These are phyloP conservation scores for Fusarium palustre DNA, from an alignment of 2,329 filamentous ascomycete species.

Conservation along the genomic window DNA sequence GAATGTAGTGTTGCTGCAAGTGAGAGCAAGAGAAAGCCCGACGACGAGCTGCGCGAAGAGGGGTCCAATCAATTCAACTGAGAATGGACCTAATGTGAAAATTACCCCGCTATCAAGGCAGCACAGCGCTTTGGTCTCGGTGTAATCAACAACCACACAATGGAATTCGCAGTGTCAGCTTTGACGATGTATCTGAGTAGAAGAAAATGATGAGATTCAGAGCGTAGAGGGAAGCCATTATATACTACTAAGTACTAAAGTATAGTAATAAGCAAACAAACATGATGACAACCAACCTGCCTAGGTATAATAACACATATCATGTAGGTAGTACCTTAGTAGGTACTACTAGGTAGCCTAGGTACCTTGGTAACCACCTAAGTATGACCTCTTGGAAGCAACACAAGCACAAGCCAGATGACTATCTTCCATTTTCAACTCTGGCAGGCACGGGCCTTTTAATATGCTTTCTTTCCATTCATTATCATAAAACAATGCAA, in stretches of 20 bases:
- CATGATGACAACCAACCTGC: neutral
- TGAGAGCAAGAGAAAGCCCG: slow-evolving; percentile 34
- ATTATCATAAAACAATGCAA: slow-evolving; percentile 40
- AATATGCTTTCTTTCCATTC: slow-evolving; percentile 15
- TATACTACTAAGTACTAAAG: neutral
- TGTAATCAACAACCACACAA: slow-evolving; percentile 16
- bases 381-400: neutral
- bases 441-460: slow-evolving; percentile 23
- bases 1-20: slow-evolving; percentile 36
- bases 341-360: too few relatives aligned
- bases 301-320: neutral
- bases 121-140: slow-evolving; percentile 5
- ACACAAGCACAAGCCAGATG: slow-evolving; percentile 14
- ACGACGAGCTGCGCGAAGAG: slow-evolving; percentile 34
- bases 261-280: slow-evolving; percentile 9
- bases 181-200: neutral
- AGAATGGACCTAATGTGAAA: slow-evolving; percentile 36
- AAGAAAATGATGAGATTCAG: neutral
- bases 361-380: too few relatives aligned
- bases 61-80: slow-evolving; percentile 43
- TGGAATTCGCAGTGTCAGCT: neutral
- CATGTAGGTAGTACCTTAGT: neutral
- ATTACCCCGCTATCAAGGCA: slow-evolving; percentile 46
- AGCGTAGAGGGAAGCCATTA: neutral
- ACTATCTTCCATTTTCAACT: slow-evolving; percentile 8